phyloP scores from a whole-genome alignment of 1,284 basidiomycete genomes.

The Tremellales sp. region DNA sequence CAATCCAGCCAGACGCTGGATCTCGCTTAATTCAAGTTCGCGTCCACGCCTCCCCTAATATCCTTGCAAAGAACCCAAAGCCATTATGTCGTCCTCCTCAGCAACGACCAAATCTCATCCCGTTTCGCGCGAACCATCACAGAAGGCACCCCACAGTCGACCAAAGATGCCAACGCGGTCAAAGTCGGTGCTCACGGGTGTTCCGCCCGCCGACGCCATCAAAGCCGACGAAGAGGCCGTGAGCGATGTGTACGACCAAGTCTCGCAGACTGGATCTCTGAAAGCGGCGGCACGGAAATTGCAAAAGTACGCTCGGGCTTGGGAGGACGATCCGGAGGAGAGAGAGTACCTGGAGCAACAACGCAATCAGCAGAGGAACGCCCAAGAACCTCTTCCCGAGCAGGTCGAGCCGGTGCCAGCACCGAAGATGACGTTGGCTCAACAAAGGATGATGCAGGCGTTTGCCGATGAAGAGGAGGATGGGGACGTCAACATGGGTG shows the following conservation, averaged over 20 bases:
- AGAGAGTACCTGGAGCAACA: slow-evolving; percentile 16
- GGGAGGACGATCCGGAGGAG: slow-evolving; percentile 35
- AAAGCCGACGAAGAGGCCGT: slow-evolving; percentile 38
- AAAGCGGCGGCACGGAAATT: slow-evolving; percentile 34
- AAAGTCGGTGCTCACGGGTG: slow-evolving; percentile 10
- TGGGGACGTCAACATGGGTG: slow-evolving; percentile 1
- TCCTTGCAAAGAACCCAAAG: no score
- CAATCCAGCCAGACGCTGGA: no score
- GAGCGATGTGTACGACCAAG: slow-evolving; percentile 32
- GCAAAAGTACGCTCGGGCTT: slow-evolving; percentile 12
- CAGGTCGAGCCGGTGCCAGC: not conserved
- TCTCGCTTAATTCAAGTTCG: no score
- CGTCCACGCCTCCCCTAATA: no score
- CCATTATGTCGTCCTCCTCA: no score
- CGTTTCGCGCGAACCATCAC: not conserved
- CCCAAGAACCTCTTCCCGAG: not conserved
- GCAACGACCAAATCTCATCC: not conserved
- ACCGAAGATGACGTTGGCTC: not conserved
- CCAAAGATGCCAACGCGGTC: slow-evolving; percentile 12
- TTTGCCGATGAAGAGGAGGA: slow-evolving; percentile 6
- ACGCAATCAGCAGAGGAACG: not conserved
- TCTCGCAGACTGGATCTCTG: slow-evolving; percentile 32
- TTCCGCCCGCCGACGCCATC: slow-evolving; percentile 31
- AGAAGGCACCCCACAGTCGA: not conserved
- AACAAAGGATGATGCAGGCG: not conserved